Evolutionary conservation across 352 stramenopile genomes (phyloP).

Genomic region (Globisporangium barbulae): DNA sequence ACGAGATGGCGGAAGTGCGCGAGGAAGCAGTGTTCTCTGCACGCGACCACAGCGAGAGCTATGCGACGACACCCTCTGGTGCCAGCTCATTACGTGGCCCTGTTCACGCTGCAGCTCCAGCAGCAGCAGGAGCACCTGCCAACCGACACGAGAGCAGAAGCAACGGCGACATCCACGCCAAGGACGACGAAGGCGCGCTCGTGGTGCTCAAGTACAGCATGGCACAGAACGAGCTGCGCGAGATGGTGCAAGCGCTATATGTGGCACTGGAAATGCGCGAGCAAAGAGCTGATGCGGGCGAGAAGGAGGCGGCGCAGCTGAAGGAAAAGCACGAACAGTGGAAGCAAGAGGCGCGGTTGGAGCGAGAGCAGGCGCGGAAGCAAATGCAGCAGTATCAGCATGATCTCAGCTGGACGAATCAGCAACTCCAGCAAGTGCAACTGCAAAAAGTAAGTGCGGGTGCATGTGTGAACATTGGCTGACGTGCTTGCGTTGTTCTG

Average conservation of each 20-base stretch:
- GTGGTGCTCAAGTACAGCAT: slow-evolving; percentile 26
- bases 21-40: background rate
- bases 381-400: slow-evolving; percentile 7
- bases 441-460: background rate
- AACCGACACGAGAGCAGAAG: background rate
- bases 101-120: too few species aligned
- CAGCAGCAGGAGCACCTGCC: background rate
- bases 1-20: background rate
- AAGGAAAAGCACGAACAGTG: slow-evolving; percentile 10
- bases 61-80: background rate
- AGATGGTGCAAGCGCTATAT: slow-evolving; percentile 25
- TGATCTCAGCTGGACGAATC: background rate
- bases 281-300: background rate
- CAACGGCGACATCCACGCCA: background rate
- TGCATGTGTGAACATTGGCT: background rate
- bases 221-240: slow-evolving; percentile 25
- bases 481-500: background rate
- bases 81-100: background rate
- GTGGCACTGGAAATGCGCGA: slow-evolving; percentile 5
- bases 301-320: background rate
- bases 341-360: slow-evolving; percentile 4
- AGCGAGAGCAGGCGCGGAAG: slow-evolving; percentile 1
- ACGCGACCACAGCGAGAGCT: background rate
- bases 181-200: background rate
- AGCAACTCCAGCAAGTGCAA: slow-evolving; percentile 8